A percentile compares a stretch with the other conserved stretches of the same genome.
Evolutionary conservation across 139 green algal genomes (phyloP).

Genomic region (Astrephomene gubernaculifera): DNA sequence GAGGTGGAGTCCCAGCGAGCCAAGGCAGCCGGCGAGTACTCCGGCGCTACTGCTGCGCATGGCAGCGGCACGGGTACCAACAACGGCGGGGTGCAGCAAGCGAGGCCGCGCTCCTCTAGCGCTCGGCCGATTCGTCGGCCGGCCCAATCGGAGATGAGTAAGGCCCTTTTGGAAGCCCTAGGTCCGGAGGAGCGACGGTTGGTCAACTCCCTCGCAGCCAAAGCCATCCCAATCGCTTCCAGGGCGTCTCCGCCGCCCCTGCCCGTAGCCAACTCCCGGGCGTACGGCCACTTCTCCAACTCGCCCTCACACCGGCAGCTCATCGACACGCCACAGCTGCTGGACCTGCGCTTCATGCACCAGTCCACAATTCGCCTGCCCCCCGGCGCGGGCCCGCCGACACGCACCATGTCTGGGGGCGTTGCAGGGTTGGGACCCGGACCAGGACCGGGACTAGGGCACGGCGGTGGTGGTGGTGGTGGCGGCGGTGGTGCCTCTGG

Average conservation of each 20-base stretch:
- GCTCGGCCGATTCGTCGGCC: not conserved
- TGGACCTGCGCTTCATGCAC: conserved; percentile 46
- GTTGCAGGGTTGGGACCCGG: not conserved
- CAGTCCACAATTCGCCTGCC: conserved; percentile 44
- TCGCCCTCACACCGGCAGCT: conserved; percentile 43
- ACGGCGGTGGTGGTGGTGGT: not conserved
- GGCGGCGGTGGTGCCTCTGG: too few relatives aligned
- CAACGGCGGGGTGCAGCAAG: not conserved
- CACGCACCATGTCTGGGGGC: not conserved
- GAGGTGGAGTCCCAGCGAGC: conserved; percentile 37
- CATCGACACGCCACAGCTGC: conserved; percentile 41
- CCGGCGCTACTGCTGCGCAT: too few relatives aligned
- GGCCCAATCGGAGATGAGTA: conserved; percentile 13
- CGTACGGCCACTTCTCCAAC: conserved; percentile 39
- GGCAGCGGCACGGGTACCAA: not conserved
- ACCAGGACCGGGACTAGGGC: not conserved
- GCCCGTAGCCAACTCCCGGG: not conserved
- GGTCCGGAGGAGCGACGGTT: conserved; percentile 46
- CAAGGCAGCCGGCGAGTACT: not conserved
- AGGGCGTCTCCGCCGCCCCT: not conserved
- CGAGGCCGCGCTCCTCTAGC: not conserved
- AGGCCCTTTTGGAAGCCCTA: conserved; percentile 24
- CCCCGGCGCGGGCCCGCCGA: not conserved
- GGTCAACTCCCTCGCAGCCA: conserved; percentile 10
- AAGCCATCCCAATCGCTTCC: not conserved